Base-by-base conservation (phyloP, 176 grass and related monocot genomes). In the Cenchrus fungigraminus region DNA sequence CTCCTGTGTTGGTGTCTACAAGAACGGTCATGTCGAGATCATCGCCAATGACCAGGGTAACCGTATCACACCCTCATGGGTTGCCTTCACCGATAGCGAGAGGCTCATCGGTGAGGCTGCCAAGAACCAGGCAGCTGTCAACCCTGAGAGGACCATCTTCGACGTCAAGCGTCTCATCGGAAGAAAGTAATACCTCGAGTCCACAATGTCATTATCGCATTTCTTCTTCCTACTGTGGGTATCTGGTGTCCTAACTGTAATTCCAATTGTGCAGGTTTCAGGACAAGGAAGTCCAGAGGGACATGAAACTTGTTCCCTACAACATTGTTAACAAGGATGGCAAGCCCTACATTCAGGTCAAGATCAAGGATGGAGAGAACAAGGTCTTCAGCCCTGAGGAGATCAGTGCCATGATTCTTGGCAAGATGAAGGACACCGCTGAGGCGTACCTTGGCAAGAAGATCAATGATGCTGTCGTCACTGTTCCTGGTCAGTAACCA, bases 381-480 rank as follows among this genome's bases (percentile, higher is more conserved):
- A 92, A 90, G 83, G 87, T 95, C 60, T 95, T 92, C 79, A 90
- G 93, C 86, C 93, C 93, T 74, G 93, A 92, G 76, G 90, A 92
- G 28, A 44, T 95, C 86, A 90, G 90, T 68, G 93, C 93, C 34
- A 90, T 92, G 89, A 88, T 94, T 79, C 89, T 94, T 65, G 57
- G 79, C 19, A 94, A 91, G 83, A 94, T 94, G 86, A 91, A 91
- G 83, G 92, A 94, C 49, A 91, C 89, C 15, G 86, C 92, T 74
- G 92, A 94, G 83, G 92, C 92, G 29, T 94, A 91, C 82, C 90
- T 94, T 47, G 92, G 92, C 19, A 92, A 92, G 87, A 94, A 94
- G 88, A 92, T 92, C 61, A 85, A 73, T 7, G 82, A 92, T 20
- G 93, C 90, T 0, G 93, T 95, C 4, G 90, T 92, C 68, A 92